Evolutionary conservation across 768 basidiomycete species (phyloP).

Genomic region (Lactarius tabidus): DNA sequence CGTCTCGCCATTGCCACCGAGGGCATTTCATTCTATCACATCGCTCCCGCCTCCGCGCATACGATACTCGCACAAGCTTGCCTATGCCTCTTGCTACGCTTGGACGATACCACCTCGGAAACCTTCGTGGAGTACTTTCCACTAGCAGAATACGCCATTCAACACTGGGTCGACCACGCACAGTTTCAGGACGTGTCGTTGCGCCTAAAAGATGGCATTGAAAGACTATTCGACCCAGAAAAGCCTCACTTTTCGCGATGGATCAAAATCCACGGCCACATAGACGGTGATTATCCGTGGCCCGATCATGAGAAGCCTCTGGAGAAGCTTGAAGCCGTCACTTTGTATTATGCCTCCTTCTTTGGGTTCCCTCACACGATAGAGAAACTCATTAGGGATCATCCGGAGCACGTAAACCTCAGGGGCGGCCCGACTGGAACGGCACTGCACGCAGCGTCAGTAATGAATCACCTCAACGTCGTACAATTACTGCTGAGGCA

Average conservation of each 20-base stretch:
- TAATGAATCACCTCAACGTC: not conserved
- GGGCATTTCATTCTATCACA: not conserved
- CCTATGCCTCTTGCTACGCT: not conserved
- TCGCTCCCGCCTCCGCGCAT: not conserved
- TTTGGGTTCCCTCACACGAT: not conserved
- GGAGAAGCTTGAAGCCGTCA: not conserved
- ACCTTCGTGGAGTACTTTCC: not conserved
- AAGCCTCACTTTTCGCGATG: not conserved
- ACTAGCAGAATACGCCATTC: not conserved
- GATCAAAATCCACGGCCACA: not conserved
- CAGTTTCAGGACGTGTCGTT: not conserved
- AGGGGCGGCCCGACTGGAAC: not conserved
- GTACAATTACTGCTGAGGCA: not conserved
- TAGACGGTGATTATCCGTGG: too few relatives aligned
- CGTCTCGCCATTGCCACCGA: not conserved
- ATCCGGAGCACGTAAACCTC: not conserved
- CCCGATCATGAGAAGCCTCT: not conserved
- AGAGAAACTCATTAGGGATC: not conserved
- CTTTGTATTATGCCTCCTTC: not conserved
- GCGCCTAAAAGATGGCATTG: not conserved
- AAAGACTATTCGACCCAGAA: not conserved
- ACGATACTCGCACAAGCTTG: not conserved
- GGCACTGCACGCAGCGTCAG: not conserved
- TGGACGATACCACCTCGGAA: not conserved
- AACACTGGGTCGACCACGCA: not conserved